phyloP scores from a whole-genome alignment of 441 rosid species.

The Erodium trifolium region DNA sequence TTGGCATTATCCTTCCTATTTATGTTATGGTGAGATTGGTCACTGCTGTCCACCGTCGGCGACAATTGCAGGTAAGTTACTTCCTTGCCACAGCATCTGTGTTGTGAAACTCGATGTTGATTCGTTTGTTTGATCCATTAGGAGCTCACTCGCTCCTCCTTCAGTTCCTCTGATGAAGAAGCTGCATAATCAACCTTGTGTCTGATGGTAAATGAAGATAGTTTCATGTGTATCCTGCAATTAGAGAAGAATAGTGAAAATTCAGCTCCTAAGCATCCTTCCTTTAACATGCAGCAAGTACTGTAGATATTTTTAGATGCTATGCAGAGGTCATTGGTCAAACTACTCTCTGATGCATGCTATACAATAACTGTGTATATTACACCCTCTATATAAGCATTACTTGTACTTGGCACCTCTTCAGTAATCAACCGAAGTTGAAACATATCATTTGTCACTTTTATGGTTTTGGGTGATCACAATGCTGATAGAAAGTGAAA shows the following conservation, averaged over 20 bases:
- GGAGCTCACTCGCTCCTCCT: slow-evolving; percentile 30
- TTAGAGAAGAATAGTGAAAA: too few species aligned
- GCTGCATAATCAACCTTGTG: slow-evolving; percentile 29
- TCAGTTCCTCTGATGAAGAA: slow-evolving; percentile 55
- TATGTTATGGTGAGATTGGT: slow-evolving; percentile 49
- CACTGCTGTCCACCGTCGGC: slow-evolving; percentile 39
- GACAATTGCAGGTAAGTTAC: slow-evolving; percentile 33
- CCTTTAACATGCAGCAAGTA: too few species aligned
- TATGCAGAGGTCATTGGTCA: not conserved
- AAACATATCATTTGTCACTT: not conserved
- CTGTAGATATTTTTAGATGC: not conserved
- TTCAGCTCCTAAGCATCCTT: too few species aligned
- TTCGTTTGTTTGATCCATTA: slow-evolving; percentile 13
- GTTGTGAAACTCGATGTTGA: not conserved
- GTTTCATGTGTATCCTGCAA: not conserved
- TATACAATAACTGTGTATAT: not conserved
- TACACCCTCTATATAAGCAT: not conserved
- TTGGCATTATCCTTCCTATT: slow-evolving; percentile 66
- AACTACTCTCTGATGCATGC: not conserved
- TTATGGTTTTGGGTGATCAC: too few species aligned
- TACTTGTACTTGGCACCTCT: not conserved
- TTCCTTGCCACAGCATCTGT: too few species aligned
- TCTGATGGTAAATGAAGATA: not conserved
- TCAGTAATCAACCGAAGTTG: not conserved
- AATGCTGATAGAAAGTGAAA: not conserved